A percentile compares a stretch with the other conserved stretches of the same genome.
Evolutionary conservation across 495 filamentous ascomycete genomes (phyloP).

Genomic region (Penicillium tannophilum): DNA sequence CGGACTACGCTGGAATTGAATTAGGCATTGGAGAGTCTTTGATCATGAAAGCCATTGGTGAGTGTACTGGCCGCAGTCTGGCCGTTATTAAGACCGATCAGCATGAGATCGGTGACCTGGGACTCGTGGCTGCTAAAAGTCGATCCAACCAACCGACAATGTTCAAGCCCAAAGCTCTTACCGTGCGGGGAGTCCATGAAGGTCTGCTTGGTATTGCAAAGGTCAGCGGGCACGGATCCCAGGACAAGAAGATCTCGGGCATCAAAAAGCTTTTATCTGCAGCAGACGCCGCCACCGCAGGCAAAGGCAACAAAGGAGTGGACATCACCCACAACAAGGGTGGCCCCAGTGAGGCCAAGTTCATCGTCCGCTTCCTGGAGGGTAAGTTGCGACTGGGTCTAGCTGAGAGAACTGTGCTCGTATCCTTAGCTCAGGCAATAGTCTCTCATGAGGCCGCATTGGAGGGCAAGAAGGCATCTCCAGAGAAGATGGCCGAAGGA

Average conservation of each 20-base stretch:
- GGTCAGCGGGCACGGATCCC: slow-evolving; percentile 81
- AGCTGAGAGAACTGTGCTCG: slow-evolving; percentile 88
- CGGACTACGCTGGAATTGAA: slow-evolving; percentile 94
- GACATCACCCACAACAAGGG: slow-evolving; percentile 94
- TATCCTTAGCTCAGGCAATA: slow-evolving; percentile 84
- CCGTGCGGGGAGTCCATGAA: slow-evolving; percentile 82
- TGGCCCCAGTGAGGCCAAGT: slow-evolving; percentile 93
- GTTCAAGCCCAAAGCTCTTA: slow-evolving; percentile 94
- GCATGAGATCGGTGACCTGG: slow-evolving; percentile 92
- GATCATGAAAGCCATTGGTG: slow-evolving; percentile 98
- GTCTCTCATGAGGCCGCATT: slow-evolving; percentile 75
- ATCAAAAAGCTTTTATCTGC: slow-evolving; percentile 94
- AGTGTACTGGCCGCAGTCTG: slow-evolving; percentile 86
- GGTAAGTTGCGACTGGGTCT: slow-evolving; percentile 90
- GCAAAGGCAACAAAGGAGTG: slow-evolving; percentile 67
- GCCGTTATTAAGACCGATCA: slow-evolving; percentile 90
- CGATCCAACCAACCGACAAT: slow-evolving; percentile 92
- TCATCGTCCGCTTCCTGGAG: slow-evolving; percentile 86
- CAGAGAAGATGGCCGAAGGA: slow-evolving; percentile 75
- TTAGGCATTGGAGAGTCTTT: slow-evolving; percentile 95
- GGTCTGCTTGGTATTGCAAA: slow-evolving; percentile 87
- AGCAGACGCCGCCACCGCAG: slow-evolving; percentile 70
- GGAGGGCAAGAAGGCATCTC: slow-evolving; percentile 66
- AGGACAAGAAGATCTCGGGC: slow-evolving; percentile 85
- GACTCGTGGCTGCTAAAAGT: slow-evolving; percentile 92